A percentile compares a stretch with the other conserved stretches of the same genome.
phyloP scores from a whole-genome alignment of 257 asterid species.

The Petrea volubilis region DNA sequence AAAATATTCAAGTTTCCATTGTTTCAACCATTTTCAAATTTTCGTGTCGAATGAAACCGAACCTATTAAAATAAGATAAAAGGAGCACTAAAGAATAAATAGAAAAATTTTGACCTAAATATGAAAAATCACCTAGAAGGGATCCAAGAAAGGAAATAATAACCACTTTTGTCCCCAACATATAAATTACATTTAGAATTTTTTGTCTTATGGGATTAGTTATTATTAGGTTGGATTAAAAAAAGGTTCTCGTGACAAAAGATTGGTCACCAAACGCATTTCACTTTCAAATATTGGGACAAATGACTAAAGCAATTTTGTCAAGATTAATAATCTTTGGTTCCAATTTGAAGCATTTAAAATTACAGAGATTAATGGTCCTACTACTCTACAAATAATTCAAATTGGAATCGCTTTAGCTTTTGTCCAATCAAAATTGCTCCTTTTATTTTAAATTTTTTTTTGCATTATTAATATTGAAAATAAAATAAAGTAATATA shows the following conservation, averaged over 20 bases:
- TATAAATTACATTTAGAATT: neutral
- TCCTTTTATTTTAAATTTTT: neutral
- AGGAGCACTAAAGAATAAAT: no score
- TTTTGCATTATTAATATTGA: neutral
- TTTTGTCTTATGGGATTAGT: neutral
- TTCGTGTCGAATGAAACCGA: no score
- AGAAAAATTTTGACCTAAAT: no score
- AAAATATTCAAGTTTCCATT: no score
- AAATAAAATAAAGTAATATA: no score
- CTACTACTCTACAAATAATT: neutral
- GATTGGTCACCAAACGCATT: constrained; percentile 14
- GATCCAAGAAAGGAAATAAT: neutral
- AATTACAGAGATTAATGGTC: neutral
- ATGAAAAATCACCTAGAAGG: neutral
- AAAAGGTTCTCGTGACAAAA: neutral
- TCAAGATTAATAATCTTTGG: no score
- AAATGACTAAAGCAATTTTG: constrained; percentile 19
- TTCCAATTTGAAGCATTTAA: neutral
- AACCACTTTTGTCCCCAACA: neutral
- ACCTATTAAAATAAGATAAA: no score
- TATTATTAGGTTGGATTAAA: neutral
- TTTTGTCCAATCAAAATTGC: constrained; percentile 24
- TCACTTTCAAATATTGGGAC: constrained; percentile 11
- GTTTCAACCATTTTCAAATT: no score
- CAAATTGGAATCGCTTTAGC: no score